These are phyloP conservation scores for Fusarium miscanthi DNA, from an alignment of 2,329 filamentous ascomycete genomes.

Conservation along the genomic window DNA sequence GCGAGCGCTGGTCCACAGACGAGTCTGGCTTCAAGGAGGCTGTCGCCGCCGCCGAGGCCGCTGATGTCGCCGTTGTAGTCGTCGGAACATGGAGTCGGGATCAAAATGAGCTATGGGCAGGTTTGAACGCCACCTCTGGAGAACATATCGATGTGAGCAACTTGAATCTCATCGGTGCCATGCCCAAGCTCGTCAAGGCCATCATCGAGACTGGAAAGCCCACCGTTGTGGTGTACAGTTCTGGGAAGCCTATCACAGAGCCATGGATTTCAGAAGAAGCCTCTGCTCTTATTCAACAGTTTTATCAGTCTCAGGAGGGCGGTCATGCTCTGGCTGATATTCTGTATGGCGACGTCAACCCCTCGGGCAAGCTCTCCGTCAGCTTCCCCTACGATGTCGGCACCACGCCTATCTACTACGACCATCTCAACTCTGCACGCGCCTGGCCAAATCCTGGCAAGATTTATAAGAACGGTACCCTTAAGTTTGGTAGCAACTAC, in stretches of 20 bases:
- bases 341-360: slow-evolving; percentile 72
- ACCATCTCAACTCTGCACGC: slow-evolving; percentile 76
- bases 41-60: slow-evolving; percentile 70
- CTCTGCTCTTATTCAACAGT: slow-evolving; percentile 76
- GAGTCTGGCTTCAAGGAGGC: slow-evolving; percentile 75
- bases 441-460: slow-evolving; percentile 63
- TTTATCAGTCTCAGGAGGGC: slow-evolving; percentile 78
- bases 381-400: slow-evolving; percentile 76
- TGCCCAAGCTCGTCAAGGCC: slow-evolving; percentile 72
- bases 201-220: slow-evolving; percentile 75
- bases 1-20: slow-evolving; percentile 78
- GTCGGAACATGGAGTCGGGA: slow-evolving; percentile 82
- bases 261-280: slow-evolving; percentile 76
- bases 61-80: slow-evolving; percentile 78
- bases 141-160: slow-evolving; percentile 76
- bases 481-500: slow-evolving; percentile 73
- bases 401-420: slow-evolving; percentile 76
- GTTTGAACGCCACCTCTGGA: slow-evolving; percentile 78
- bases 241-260: slow-evolving; percentile 78
- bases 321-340: slow-evolving; percentile 74
- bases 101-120: slow-evolving; percentile 76
- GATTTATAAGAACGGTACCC: slow-evolving; percentile 66
- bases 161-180: slow-evolving; percentile 76
- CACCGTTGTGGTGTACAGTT: slow-evolving; percentile 74
- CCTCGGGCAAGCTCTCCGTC: slow-evolving; percentile 73